Evolutionary conservation across 2,329 filamentous ascomycete genomes (phyloP).

Genomic region (Mycosphaerella arachidis): DNA sequence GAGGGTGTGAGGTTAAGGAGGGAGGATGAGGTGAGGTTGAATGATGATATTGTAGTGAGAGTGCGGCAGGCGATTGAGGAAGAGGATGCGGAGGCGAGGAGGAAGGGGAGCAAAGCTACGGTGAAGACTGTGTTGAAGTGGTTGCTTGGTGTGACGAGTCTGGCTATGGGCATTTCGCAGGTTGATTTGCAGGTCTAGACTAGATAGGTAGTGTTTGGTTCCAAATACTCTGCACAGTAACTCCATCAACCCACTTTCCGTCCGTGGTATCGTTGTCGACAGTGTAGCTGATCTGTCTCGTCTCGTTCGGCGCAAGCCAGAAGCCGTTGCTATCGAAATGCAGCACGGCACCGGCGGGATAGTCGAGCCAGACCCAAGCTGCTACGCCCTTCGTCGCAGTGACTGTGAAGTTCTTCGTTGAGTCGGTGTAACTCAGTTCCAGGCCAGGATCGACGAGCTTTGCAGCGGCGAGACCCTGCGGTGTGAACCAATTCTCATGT

Average conservation of each 20-base stretch:
- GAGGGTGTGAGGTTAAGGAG: no score
- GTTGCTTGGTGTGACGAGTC: no score
- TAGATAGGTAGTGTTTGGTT: constrained; percentile 36
- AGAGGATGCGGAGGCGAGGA: no score
- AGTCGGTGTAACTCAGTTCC: constrained; percentile 33
- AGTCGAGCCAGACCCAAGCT: constrained; percentile 54
- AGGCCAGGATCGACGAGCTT: constrained; percentile 49
- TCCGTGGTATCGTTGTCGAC: constrained; percentile 43
- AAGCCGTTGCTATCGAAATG: constrained; percentile 54
- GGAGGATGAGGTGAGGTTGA: no score
- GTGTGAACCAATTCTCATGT: constrained; percentile 50
- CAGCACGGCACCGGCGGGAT: constrained; percentile 46
- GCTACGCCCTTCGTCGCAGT: constrained; percentile 47
- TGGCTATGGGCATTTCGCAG: not conserved
- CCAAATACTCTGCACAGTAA: constrained; percentile 53
- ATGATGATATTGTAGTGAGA: no score
- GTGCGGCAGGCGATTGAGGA: no score
- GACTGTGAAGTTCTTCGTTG: constrained; percentile 41
- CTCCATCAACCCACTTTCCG: constrained; percentile 43
- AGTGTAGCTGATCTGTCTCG: constrained; percentile 43
- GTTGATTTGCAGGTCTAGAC: not conserved
- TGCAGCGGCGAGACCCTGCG: constrained; percentile 44
- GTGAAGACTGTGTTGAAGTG: no score
- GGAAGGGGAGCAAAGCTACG: no score
- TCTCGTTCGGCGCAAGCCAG: constrained; percentile 44